Base-by-base conservation (phyloP, 2,329 filamentous ascomycete genomes). In the Cordyceps pruinosa region DNA sequence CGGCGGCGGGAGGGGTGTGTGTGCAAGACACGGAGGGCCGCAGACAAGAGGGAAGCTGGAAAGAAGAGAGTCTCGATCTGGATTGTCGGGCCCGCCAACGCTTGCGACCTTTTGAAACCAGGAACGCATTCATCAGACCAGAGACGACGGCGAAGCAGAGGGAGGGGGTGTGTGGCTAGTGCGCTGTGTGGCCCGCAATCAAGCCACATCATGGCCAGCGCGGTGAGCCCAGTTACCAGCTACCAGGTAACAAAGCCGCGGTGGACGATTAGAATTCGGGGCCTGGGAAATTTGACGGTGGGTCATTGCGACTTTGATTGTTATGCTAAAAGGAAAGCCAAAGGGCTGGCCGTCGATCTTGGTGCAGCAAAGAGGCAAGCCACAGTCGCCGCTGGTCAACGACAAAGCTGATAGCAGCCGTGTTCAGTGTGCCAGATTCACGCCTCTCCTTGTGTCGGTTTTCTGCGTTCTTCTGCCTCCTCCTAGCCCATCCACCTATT, bases 251-350 rank as follows among this genome's bases (percentile, higher is more conserved):
- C 17, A 39, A n/a, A 19, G n/a, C 17, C 6, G n/a, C n/a, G n/a
- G 37, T n/a, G 10, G 7, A n/a, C 37, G 25, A 37, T 32, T 28
- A 23, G 7, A 21, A 32, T 15, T 30, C 35, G 19, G 48, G 44
- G n/a, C 53, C 30, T 13, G 44, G 52, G 42, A 49, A 56, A 47
- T 56, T n/a, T 56, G 53, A 56, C 13, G 34, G 53, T 56, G 53
- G 53, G 28, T 42, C 44, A 13, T 28, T 41, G 41, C 49, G 28
- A 34, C 41, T 32, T 35, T 15, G 34, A n/a, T 12, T 35, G 35
- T 12, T 32, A 35, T 41, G 45, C 35, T 4, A n/a, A 34, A 21
- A 49, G 17, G 23, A 32, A 15, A 37, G 41, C 23, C 13, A n/a
- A n/a, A n/a, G n/a, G n/a, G n/a, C n/a, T n/a, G n/a, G 39, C 21